Conservation (phyloP, 2,329 filamentous ascomycete genomes). For the Fusarium sp. region DNA sequence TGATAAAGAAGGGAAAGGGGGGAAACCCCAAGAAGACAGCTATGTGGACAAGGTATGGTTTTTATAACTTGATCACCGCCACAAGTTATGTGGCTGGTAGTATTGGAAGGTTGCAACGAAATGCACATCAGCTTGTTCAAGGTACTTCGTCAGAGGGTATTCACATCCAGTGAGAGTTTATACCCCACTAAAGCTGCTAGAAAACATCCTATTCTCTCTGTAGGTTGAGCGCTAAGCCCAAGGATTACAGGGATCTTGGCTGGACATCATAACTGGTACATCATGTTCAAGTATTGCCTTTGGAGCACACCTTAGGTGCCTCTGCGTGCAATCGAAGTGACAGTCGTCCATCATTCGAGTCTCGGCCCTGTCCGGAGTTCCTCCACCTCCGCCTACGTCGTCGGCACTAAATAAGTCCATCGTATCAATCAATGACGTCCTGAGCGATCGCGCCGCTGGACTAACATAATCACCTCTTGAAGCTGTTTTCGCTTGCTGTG, state of each 20-base stretch:
- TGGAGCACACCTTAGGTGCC: neutral
- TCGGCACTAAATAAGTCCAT: conserved; percentile 37
- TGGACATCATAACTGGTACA: neutral
- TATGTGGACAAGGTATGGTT: neutral
- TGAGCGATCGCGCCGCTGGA: conserved; percentile 37
- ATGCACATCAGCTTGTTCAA: neutral
- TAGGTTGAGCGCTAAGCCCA: neutral
- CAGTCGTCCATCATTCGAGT: conserved; percentile 29
- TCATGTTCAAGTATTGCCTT: conserved; percentile 8
- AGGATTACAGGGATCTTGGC: conserved; percentile 1
- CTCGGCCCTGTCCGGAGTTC: conserved; percentile 30
- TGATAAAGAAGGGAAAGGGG: conserved; percentile 66
- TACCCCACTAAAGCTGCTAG: conserved; percentile 3
- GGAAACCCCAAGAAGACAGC: conserved; percentile 23
- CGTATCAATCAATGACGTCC: conserved; percentile 45
- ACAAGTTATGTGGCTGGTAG: neutral
- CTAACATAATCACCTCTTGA: conserved; percentile 19
- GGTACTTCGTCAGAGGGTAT: conserved; percentile 9
- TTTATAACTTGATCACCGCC: conserved; percentile 18
- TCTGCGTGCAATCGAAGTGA: neutral
- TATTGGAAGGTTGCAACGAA: neutral
- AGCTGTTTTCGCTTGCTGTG: conserved; percentile 7
- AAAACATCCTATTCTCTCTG: neutral
- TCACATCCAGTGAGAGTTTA: neutral
- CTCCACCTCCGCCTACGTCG: conserved; percentile 37